A percentile compares a stretch with the other conserved stretches of the same genome.
phyloP scores from a whole-genome alignment of 257 asterid species.

The Fraxinus excelsior region DNA sequence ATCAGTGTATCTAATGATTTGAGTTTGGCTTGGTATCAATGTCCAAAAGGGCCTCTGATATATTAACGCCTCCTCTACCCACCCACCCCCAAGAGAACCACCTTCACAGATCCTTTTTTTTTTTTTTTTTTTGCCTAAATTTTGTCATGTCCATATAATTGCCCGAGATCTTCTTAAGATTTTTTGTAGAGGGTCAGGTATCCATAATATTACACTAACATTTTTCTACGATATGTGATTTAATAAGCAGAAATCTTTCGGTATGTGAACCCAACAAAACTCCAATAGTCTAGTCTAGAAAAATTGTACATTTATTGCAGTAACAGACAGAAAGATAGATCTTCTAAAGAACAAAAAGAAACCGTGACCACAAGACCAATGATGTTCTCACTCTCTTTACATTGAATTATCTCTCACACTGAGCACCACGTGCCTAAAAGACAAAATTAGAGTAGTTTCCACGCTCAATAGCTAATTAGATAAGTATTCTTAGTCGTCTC shows the following conservation, averaged over 20 bases:
- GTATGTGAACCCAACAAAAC: constrained; percentile 5
- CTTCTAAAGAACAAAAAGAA: neutral
- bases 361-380: neutral
- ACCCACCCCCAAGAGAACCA: neutral
- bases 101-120: neutral
- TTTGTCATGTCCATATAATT: neutral
- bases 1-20: no score
- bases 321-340: neutral
- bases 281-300: neutral
- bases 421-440: constrained; percentile 14
- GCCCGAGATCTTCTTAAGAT: neutral
- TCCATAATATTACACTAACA: no score
- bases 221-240: neutral
- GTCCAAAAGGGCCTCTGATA: neutral
- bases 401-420: constrained; percentile 15
- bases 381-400: constrained; percentile 1
- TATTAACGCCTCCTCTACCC: neutral
- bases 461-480: constrained; percentile 1
- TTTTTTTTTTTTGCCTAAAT: neutral
- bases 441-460: constrained; percentile 3
- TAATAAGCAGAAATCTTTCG: neutral
- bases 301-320: neutral
- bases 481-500: neutral
- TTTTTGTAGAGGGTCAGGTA: neutral
- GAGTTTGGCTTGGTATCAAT: neutral